Conservation (phyloP, 2,329 filamentous ascomycete species). For the Neophaeococcomyces mojaviensis region DNA sequence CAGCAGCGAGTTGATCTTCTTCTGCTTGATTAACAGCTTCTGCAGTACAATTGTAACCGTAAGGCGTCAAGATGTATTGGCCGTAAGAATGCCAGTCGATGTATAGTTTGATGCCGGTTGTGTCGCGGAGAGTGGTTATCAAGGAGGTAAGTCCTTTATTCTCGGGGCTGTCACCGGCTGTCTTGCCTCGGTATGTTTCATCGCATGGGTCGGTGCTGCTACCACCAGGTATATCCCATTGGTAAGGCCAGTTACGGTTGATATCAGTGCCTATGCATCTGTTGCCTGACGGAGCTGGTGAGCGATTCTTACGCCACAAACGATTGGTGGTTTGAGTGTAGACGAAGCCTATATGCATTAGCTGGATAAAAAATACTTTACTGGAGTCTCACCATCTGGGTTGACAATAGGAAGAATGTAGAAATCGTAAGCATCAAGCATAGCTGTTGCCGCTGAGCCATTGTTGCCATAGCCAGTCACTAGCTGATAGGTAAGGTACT, state of each 20-base stretch:
- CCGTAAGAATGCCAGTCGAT: constrained; percentile 61
- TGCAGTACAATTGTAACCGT: constrained; percentile 52
- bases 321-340: constrained; percentile 51
- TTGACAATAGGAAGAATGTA: constrained; percentile 59
- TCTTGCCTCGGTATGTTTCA: constrained; percentile 38
- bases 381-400: constrained; percentile 44
- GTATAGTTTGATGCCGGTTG: constrained; percentile 51
- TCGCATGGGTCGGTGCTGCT: constrained; percentile 47
- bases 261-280: constrained; percentile 38
- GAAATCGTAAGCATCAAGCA: constrained; percentile 58
- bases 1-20: constrained; percentile 43
- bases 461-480: constrained; percentile 38
- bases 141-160: constrained; percentile 44
- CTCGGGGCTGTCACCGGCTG: constrained; percentile 44
- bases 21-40: constrained; percentile 41
- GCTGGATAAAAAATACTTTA: background rate
- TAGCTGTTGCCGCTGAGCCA: constrained; percentile 32
- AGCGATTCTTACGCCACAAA: constrained; percentile 57
- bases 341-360: constrained; percentile 43
- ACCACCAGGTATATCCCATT: constrained; percentile 35
- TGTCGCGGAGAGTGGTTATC: constrained; percentile 36
- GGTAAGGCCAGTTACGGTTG: constrained; percentile 52
- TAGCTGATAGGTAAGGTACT: constrained; percentile 47
- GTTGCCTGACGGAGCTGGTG: constrained; percentile 23
- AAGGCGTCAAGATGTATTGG: constrained; percentile 50